Evolutionary conservation across 2,329 filamentous ascomycete species (phyloP), one percentile per base, ranked within the genome.

Genomic region (Pseudocercospora cruenta): DNA sequence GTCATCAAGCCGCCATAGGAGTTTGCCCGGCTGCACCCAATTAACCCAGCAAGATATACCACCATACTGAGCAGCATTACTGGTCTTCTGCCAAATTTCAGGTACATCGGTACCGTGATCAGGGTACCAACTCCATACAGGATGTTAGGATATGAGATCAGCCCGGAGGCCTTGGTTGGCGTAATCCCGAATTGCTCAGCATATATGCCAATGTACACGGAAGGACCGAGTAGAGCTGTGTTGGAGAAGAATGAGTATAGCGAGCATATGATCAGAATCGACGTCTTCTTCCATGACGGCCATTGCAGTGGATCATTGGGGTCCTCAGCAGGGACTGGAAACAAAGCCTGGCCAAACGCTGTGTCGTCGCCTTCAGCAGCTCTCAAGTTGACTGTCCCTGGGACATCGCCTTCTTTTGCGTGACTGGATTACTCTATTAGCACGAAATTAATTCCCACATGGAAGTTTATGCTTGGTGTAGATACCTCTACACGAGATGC

Each of bases 131-230:
- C 86, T 0, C 87, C 87, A 75, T 86, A 88, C 3, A 84, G 83
- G 21, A 88, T 79, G 73, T 88, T 88, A 0, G 86, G 83, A 72
- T 88, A 89, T 10, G 85, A 87, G 63, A 88, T 81, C 36, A 88
- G 75, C 7, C 83, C 83, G 0, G 86, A 87, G 0, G 87, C 86
- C 9, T 77, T 80, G 6, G 81, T 82, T 2, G 82, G 79, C 3
- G 82, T 80, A 54, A 88, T 82, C 3, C 75, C 74, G 72, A 88
- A 88, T 51, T 83, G 77, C 62, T 84, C 78, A 0, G 84, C 76
- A 71, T 82, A 88, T 43, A 87, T 81, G 5, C 78, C 78, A 67
- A 89, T 85, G 75, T 88, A 88, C 0, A 87, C 85, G 0, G 85
- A 83, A 1, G 86, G 55, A 0, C 86, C 86, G 16, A 87, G 76